Base-by-base conservation (phyloP, 1,284 basidiomycete genomes). In the Ceratobasidium sp. region DNA sequence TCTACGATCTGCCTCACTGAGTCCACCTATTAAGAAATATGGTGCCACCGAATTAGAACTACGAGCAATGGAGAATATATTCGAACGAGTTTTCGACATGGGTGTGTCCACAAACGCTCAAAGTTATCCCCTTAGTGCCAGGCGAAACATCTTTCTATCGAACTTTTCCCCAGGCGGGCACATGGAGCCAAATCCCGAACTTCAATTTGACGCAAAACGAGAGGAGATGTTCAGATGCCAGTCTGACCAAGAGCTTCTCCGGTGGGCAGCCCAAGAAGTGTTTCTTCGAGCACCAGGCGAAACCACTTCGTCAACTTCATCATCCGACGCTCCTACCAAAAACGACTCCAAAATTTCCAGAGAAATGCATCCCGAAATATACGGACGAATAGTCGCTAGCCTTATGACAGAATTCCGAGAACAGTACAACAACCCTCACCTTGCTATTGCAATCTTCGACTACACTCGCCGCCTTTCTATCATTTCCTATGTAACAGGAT, bases 401-500 rank as follows among this genome's bases (percentile, higher is more conserved):
- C 88, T 95, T 65, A 94, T 97, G 88, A 86, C 85, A 33, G 87
- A 89, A 4, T 92, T 95, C 82, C 89, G 94, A 15, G 90, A 90
- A 79, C 91, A 89, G 67, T 95, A 93, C 83, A 84, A 84, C 37
- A 91, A 95, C 79, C 94, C 95, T 1, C 89, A 96, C 81, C 88
- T 95, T 58, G 90, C 95, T 0, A 87, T 97, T n/a, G 89, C 92
- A 23, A 87, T 96, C 45, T 97, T 96, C 85, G 87, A 92, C 71
- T 88, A 95, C 82, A 92, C 94, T 0, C 89, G 90, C 61, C 87
- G 88, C 45, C 87, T 90, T 4, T 94, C 92, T 2, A 87, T 92
- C 65, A 86, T 91, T 7, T 94, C 92, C 3, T 96, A 93, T 82
- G 91, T 96, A 33, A 92, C 93, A 81, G 95, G 94, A 2, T 97